Conservation (phyloP, 257 asterid species). For the Rhazya stricta region DNA sequence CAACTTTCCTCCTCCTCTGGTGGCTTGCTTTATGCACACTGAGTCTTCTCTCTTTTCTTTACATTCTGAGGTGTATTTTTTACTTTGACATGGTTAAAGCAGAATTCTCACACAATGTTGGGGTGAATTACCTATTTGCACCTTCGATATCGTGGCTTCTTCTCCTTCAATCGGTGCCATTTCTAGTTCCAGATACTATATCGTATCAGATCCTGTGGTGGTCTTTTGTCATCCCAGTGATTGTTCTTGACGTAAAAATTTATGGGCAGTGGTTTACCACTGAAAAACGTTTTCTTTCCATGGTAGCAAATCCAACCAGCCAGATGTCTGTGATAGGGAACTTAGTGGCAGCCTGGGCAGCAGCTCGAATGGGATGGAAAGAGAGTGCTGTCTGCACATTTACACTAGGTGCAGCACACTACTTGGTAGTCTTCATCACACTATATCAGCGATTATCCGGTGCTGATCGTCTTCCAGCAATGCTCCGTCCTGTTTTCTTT, state of each 20-base stretch:
- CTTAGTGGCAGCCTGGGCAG: slow-evolving; percentile 41
- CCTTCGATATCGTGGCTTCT: slow-evolving; percentile 47
- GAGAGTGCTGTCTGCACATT: slow-evolving; percentile 45
- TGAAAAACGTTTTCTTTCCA: slow-evolving; percentile 37
- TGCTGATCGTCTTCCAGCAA: slow-evolving; percentile 23
- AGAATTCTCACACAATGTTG: slow-evolving; percentile 33
- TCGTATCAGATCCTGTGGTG: slow-evolving; percentile 17
- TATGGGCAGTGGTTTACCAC: slow-evolving; percentile 56
- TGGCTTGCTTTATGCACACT: slow-evolving; percentile 33
- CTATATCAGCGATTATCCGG: slow-evolving; percentile 46
- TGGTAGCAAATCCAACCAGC: slow-evolving; percentile 50
- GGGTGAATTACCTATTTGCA: slow-evolving; percentile 36
- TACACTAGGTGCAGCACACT: slow-evolving; percentile 37
- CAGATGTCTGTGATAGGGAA: slow-evolving; percentile 48
- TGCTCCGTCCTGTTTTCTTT: slow-evolving; percentile 39
- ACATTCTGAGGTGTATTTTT: slow-evolving; percentile 29
- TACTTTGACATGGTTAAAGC: slow-evolving; percentile 29
- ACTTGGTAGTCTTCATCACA: slow-evolving; percentile 40
- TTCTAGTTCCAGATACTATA: neutral
- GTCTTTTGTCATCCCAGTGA: slow-evolving; percentile 26
- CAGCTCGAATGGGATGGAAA: slow-evolving; percentile 37
- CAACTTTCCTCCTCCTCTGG: slow-evolving; percentile 36
- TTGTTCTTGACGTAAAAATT: slow-evolving; percentile 37
- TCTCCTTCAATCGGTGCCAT: slow-evolving; percentile 27
- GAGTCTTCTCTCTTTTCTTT: slow-evolving; percentile 30